A percentile compares a stretch with the other conserved stretches of the same genome.
Conservation (phyloP, 345 rosid genomes). For the Populus ilicifolia region DNA sequence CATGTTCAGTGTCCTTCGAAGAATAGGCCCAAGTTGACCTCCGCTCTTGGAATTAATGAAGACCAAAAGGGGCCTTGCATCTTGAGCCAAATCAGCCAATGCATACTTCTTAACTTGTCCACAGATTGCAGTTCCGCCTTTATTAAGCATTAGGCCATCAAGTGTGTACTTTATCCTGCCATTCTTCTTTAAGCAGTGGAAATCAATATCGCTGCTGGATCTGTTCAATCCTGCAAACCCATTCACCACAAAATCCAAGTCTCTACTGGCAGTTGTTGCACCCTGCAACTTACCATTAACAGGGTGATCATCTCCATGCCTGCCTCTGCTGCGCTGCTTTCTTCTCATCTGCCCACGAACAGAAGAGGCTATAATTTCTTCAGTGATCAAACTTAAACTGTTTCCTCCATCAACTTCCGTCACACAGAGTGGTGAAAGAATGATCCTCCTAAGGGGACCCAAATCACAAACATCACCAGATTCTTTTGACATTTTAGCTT, state of each 20-base stretch:
- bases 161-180: background rate
- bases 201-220: background rate
- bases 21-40: slow-evolving; percentile 73
- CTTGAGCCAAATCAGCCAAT: slow-evolving; percentile 56
- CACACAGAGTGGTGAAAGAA: background rate
- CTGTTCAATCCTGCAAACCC: background rate
- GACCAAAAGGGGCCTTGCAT: slow-evolving; percentile 80
- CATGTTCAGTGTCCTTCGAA: slow-evolving; percentile 67
- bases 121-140: background rate
- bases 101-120: background rate
- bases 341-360: background rate
- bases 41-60: slow-evolving; percentile 92
- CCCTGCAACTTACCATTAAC: background rate
- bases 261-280: background rate
- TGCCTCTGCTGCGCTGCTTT: background rate
- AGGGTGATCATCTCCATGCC: background rate
- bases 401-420: background rate
- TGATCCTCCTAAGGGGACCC: background rate
- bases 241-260: background rate
- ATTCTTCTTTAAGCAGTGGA: background rate
- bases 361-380: background rate
- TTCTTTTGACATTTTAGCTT: background rate
- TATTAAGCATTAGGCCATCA: background rate
- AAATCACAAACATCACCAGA: background rate
- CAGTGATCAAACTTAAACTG: background rate